These are phyloP conservation scores for Daldinia sp. DNA, from an alignment of 2,329 filamentous ascomycete species.

Conservation along the genomic window DNA sequence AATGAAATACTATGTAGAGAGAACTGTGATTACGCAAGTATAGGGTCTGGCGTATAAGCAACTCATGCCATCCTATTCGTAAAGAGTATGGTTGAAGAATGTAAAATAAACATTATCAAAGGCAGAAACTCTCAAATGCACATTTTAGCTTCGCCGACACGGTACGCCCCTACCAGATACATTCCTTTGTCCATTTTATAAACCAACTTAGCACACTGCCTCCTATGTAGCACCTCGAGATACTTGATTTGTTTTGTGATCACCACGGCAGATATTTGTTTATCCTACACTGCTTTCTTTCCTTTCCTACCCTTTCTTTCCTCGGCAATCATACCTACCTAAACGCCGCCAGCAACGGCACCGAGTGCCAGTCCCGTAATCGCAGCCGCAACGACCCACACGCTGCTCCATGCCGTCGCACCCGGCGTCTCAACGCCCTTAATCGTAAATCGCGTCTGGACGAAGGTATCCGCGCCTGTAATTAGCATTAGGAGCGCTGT, in stretches of 20 bases:
- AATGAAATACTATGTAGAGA: too few relatives aligned
- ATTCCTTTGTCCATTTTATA: slow-evolving; percentile 8
- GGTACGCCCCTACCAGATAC: slow-evolving; percentile 5
- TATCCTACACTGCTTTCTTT: neutral
- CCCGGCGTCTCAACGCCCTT: slow-evolving; percentile 74
- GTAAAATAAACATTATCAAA: slow-evolving; percentile 10
- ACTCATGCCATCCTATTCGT: neutral
- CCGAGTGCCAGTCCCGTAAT: slow-evolving; percentile 66
- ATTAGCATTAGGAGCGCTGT: slow-evolving; percentile 67
- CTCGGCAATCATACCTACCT: slow-evolving; percentile 31
- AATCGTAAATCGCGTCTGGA: slow-evolving; percentile 72
- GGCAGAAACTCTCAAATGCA: neutral
- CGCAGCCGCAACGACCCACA: slow-evolving; percentile 75
- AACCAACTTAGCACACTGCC: neutral
- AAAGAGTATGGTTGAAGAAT: neutral
- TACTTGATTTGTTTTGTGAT: neutral
- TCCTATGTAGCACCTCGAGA: neutral
- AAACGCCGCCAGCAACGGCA: slow-evolving; percentile 60
- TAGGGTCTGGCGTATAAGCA: neutral
- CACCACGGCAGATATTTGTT: neutral
- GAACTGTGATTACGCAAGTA: neutral
- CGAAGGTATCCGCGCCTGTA: slow-evolving; percentile 66
- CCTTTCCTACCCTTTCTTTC: neutral
- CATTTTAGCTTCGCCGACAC: neutral
- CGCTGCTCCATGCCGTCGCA: slow-evolving; percentile 73